phyloP scores from a whole-genome alignment of 1,284 basidiomycete species.

The Tilletia caries region DNA sequence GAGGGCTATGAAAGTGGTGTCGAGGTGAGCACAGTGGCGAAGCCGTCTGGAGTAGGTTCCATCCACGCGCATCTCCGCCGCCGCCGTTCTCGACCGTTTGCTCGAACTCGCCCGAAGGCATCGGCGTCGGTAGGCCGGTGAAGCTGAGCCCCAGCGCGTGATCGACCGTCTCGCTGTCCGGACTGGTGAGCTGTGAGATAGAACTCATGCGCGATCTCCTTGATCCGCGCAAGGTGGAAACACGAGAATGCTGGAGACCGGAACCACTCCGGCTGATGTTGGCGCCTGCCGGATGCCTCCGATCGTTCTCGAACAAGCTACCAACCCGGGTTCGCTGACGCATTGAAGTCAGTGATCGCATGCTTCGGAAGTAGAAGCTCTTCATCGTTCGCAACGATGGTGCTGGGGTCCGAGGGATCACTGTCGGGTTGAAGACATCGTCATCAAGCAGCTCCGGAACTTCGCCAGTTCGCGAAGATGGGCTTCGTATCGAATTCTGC shows the following conservation, averaged over 20 bases:
- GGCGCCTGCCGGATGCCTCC: too few relatives aligned
- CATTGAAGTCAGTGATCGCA: background rate
- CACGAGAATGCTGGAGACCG: too few relatives aligned
- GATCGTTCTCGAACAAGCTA: too few relatives aligned
- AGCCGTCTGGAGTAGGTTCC: constrained; percentile 5
- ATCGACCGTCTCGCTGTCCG: constrained; percentile 5
- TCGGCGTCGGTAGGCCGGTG: background rate
- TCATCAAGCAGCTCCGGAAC: too few relatives aligned
- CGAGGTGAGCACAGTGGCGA: constrained; percentile 11
- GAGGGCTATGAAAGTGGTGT: background rate
- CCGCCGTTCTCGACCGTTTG: background rate
- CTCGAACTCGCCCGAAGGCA: background rate
- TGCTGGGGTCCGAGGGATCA: background rate
- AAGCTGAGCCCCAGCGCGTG: constrained; percentile 1
- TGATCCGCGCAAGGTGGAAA: background rate
- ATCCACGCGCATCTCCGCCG: background rate
- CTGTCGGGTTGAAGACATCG: background rate
- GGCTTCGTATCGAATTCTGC: too few relatives aligned
- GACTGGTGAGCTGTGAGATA: background rate
- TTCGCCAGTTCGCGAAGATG: too few relatives aligned
- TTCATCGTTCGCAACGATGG: background rate
- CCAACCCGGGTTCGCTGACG: background rate
- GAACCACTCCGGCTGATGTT: too few relatives aligned
- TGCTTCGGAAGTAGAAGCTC: background rate
- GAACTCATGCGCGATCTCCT: background rate